Evolutionary conservation across 768 basidiomycete genomes (phyloP).

Genomic region (Pisolithus orientalis): DNA sequence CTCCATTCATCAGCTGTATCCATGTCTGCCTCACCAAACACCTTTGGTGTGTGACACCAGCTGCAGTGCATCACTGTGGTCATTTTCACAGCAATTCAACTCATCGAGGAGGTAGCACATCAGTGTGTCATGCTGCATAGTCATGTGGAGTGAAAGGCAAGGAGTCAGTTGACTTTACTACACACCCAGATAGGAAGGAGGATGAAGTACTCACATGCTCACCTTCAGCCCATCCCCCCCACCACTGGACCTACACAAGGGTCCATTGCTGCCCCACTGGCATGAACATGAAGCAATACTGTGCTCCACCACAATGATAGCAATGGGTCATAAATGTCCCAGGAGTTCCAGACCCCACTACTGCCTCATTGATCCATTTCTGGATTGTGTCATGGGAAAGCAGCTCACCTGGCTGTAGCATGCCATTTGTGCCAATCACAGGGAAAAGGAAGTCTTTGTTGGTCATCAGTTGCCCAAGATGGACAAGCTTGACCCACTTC

Average conservation of each 20-base stretch:
- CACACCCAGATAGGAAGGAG: not conserved
- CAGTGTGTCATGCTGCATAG: constrained; percentile 1
- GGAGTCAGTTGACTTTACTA: not conserved
- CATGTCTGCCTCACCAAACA: too few species aligned
- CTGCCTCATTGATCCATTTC: constrained; percentile 13
- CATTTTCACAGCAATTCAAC: constrained; percentile 20
- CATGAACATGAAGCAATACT: constrained; percentile 27
- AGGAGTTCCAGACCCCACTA: not conserved
- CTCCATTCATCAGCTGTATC: too few species aligned
- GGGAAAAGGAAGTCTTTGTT: constrained; percentile 18
- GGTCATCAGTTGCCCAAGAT: constrained; percentile 3
- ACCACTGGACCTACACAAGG: constrained; percentile 28
- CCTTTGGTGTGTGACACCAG: too few species aligned
- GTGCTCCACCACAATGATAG: constrained; percentile 22
- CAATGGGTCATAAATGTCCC: constrained; percentile 23
- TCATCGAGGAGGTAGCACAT: constrained; percentile 23
- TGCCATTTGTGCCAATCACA: constrained; percentile 14
- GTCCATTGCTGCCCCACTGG: constrained; percentile 31
- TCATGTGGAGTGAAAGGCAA: not conserved
- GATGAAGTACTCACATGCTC: constrained; percentile 26
- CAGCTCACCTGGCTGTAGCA: constrained; percentile 12
- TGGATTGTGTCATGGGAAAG: constrained; percentile 19
- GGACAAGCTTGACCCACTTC: not conserved
- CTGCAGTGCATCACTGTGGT: constrained; percentile 13
- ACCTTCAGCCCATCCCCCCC: constrained; percentile 39